Evolutionary conservation across 108 stramenopile genomes (phyloP).

Genomic region (Bacterosira constricta): DNA sequence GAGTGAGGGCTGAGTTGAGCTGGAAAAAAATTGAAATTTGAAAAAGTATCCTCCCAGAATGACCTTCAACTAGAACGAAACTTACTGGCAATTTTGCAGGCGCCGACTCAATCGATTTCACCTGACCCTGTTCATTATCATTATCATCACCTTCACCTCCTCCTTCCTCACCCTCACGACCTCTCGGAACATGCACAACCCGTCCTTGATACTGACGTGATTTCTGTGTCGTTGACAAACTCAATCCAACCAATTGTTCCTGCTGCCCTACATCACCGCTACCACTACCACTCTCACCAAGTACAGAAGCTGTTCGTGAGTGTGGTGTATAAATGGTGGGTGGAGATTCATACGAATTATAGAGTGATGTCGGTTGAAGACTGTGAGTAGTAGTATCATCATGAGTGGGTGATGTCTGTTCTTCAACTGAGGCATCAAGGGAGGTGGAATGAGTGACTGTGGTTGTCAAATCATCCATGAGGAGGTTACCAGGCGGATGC

Average conservation of each 20-base stretch:
- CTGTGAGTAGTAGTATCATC: no score
- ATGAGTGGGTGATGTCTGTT: no score
- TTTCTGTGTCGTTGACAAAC: constrained; percentile 26
- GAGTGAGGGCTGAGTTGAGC: neutral
- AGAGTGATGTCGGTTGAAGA: no score
- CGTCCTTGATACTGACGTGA: constrained; percentile 3
- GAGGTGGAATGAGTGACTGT: neutral
- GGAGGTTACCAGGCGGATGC: neutral
- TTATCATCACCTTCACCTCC: neutral
- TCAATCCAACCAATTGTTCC: no score
- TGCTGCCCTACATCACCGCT: neutral
- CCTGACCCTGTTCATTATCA: neutral
- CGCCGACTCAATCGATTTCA: no score
- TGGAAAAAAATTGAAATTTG: neutral
- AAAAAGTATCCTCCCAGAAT: constrained; percentile 3
- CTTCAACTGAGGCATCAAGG: neutral
- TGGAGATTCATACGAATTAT: no score
- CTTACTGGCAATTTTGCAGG: constrained; percentile 26
- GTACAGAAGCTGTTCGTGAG: neutral
- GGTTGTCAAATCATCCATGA: neutral
- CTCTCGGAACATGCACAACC: constrained; percentile 16
- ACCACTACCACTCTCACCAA: neutral
- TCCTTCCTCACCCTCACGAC: neutral
- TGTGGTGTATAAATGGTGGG: constrained; percentile 3
- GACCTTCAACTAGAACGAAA: no score